Evolutionary conservation across 768 basidiomycete species (phyloP).

Genomic region (Tubosaeta sp.): DNA sequence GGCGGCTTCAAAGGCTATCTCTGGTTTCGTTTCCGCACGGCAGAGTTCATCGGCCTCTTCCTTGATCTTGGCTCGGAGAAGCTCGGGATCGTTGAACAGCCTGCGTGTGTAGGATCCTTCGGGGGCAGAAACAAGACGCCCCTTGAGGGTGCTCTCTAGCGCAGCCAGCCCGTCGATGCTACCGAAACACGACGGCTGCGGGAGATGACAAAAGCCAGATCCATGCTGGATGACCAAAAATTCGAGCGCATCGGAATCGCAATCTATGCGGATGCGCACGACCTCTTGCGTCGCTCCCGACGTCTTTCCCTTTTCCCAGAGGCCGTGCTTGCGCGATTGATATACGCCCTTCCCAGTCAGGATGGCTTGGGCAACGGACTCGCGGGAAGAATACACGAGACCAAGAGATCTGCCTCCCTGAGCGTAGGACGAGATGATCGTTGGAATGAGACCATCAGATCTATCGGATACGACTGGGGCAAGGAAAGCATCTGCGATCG

Average conservation of each 20-base stretch:
- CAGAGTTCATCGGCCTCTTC: conserved; percentile 99
- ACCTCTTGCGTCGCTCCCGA: conserved; percentile 92
- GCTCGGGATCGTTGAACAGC: conserved; percentile 73
- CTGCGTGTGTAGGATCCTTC: conserved; percentile 89
- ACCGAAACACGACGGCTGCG: conserved; percentile 88
- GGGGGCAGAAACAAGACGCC: conserved; percentile 71
- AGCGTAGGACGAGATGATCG: conserved; percentile 70
- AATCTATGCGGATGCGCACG: conserved; percentile 78
- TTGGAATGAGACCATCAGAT: conserved; percentile 88
- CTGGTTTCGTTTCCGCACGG: conserved; percentile 67
- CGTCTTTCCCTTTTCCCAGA: conserved; percentile 97
- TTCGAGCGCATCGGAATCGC: conserved; percentile 89
- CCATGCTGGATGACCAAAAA: conserved; percentile 89
- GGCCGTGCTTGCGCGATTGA: conserved; percentile 91
- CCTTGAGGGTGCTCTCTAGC: conserved; percentile 73
- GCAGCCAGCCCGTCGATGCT: conserved; percentile 70
- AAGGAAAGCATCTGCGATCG: conserved; percentile 82
- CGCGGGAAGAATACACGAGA: conserved; percentile 89
- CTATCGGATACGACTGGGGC: conserved; percentile 81
- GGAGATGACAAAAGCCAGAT: conserved; percentile 90
- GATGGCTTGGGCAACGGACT: conserved; percentile 85
- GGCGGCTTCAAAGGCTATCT: conserved; percentile 92
- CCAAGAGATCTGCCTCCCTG: conserved; percentile 78
- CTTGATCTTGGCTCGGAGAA: conserved; percentile 93
- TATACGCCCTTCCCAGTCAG: conserved; percentile 88